Percentiles rank a stretch among this genome's conserved stretches.
These are phyloP conservation scores for Marasmius oreades DNA, from an alignment of 1,284 basidiomycete species.

Conservation along the genomic window DNA sequence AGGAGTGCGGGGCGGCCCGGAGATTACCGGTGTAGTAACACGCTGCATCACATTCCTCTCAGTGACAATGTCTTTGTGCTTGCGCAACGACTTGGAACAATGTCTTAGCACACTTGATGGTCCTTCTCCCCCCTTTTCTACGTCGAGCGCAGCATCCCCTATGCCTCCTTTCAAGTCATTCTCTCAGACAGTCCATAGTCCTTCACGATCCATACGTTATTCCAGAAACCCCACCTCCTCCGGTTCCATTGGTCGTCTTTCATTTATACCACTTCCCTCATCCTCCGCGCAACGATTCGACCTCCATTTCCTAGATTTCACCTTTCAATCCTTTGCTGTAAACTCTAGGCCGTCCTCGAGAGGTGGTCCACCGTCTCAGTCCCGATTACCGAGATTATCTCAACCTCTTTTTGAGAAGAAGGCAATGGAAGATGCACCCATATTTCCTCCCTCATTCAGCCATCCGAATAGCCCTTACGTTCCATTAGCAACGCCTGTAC, in stretches of 20 bases:
- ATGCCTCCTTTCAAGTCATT: too few relatives aligned
- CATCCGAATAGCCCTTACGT: slow-evolving; percentile 49
- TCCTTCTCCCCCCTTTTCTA: not conserved
- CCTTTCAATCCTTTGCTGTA: slow-evolving; percentile 15
- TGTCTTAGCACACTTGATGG: slow-evolving; percentile 11
- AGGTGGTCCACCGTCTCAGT: slow-evolving; percentile 6
- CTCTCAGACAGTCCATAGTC: not conserved
- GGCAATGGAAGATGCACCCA: slow-evolving; percentile 1
- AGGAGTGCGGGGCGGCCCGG: not conserved
- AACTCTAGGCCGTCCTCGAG: slow-evolving; percentile 5
- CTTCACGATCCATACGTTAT: not conserved
- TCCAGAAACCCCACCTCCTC: not conserved
- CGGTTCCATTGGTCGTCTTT: not conserved
- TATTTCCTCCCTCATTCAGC: slow-evolving; percentile 9
- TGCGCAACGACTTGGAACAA: slow-evolving; percentile 7
- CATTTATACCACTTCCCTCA: slow-evolving; percentile 1
- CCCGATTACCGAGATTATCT: slow-evolving; percentile 14
- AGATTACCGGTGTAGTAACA: too few relatives aligned
- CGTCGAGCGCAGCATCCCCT: not conserved
- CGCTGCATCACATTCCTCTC: not conserved
- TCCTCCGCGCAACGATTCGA: not conserved
- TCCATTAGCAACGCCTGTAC: slow-evolving; percentile 37
- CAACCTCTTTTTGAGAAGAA: slow-evolving; percentile 14
- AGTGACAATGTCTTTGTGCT: not conserved
- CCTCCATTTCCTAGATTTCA: slow-evolving; percentile 12